Conservation (phyloP, 2,329 filamentous ascomycete species). For the Sporothrix euskadiensis region DNA sequence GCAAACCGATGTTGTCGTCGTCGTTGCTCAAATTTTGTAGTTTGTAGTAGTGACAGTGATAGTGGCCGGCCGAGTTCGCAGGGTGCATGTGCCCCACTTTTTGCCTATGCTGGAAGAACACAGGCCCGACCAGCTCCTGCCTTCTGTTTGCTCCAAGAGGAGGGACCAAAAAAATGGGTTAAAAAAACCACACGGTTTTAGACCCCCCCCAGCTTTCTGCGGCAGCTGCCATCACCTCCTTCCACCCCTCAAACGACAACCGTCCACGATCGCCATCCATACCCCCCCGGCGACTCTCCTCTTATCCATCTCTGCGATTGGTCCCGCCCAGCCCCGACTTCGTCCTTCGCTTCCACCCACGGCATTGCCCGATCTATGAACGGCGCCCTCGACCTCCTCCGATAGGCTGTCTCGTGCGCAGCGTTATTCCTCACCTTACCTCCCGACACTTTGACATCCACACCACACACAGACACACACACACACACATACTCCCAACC, state of each 20-base stretch:
- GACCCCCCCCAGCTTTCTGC: slow-evolving; percentile 12
- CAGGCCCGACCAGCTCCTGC: slow-evolving; percentile 29
- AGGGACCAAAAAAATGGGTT: slow-evolving; percentile 9
- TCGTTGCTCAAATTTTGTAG: background rate
- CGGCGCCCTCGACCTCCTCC: slow-evolving; percentile 1
- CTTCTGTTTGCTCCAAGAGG: background rate
- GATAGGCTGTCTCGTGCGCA: slow-evolving; percentile 21
- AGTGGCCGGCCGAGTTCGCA: slow-evolving; percentile 10
- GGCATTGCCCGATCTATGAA: background rate
- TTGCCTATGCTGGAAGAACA: slow-evolving; percentile 30
- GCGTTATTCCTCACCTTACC: slow-evolving; percentile 8
- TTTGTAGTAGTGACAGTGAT: background rate
- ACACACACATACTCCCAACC: slow-evolving; percentile 22
- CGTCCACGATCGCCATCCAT: background rate
- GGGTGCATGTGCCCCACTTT: slow-evolving; percentile 20
- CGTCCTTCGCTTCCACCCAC: background rate
- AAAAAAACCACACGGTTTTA: slow-evolving; percentile 26
- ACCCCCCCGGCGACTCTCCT: background rate
- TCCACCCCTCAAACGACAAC: background rate
- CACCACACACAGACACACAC: background rate
- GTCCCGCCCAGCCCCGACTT: background rate
- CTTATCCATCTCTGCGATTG: background rate
- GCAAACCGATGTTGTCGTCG: background rate
- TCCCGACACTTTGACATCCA: slow-evolving; percentile 15
- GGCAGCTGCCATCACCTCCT: slow-evolving; percentile 1